Conservation (phyloP, 106 monocot species). For the Dendrobium nobile region DNA sequence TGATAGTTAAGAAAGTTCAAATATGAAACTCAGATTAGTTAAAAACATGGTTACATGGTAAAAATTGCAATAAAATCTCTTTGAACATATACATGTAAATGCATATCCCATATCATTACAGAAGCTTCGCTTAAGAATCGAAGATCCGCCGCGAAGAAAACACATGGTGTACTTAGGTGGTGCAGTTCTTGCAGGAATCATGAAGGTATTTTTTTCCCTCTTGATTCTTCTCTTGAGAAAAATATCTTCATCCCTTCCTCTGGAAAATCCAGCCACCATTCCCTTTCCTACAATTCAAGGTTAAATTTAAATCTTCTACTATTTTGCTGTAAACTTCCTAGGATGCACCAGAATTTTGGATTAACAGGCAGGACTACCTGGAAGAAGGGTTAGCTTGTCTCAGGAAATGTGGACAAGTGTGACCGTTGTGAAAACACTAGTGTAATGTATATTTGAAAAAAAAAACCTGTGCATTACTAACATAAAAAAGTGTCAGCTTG, state of each 20-base stretch:
- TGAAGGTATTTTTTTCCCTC: constrained; percentile 55
- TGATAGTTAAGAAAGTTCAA: no score
- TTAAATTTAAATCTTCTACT: neutral
- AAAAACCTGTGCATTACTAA: no score
- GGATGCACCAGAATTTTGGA: constrained; percentile 96
- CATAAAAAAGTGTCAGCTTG: no score
- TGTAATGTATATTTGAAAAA: no score
- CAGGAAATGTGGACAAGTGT: constrained; percentile 64
- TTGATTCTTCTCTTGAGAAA: neutral
- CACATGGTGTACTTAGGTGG: constrained; percentile 99
- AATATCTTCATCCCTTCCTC: no score
- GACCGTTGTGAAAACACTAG: neutral
- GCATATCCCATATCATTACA: constrained; percentile 12
- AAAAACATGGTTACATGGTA: no score
- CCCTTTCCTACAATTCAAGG: neutral
- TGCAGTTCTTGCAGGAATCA: constrained; percentile 96
- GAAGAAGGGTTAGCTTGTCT: constrained; percentile 84
- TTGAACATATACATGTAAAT: neutral
- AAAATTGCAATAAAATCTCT: neutral
- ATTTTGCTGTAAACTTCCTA: constrained; percentile 15
- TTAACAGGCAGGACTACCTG: constrained; percentile 77
- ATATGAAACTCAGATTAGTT: no score
- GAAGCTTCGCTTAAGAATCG: constrained; percentile 83
- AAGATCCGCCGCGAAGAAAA: constrained; percentile 92
- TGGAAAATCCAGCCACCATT: neutral